Evolutionary conservation across 441 rosid species (phyloP).

Genomic region (Adansonia rubrostipa): DNA sequence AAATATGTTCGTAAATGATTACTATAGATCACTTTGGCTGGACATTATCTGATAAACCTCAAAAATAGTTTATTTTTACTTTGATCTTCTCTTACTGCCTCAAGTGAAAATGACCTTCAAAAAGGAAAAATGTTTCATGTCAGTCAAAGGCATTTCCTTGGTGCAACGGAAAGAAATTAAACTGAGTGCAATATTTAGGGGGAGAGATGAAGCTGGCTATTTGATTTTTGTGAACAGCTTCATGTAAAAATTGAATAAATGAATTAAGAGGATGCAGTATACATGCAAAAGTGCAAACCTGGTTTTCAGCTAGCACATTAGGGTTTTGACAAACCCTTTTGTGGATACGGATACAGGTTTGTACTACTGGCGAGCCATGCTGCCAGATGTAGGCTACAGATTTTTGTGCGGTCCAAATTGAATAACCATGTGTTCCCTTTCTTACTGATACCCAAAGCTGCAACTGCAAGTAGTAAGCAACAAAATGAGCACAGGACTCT

Average conservation of each 20-base stretch:
- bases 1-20: background rate
- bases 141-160: background rate
- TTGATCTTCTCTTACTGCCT: background rate
- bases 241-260: background rate
- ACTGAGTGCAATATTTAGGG: background rate
- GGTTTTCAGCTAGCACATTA: constrained; percentile 17
- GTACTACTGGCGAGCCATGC: constrained; percentile 3
- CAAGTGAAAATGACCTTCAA: background rate
- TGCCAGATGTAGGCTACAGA: background rate
- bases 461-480: constrained; percentile 13
- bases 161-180: background rate
- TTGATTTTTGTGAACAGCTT: background rate
- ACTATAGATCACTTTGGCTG: background rate
- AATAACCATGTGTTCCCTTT: background rate
- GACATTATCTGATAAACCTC: background rate
- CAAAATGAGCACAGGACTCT: constrained; percentile 4
- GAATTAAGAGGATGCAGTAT: background rate
- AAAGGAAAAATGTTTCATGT: background rate
- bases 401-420: background rate
- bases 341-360: constrained; percentile 15
- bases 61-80: too few relatives aligned
- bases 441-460: constrained; percentile 11
- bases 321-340: constrained; percentile 2
- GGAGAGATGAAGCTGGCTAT: background rate
- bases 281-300: background rate